A percentile compares a stretch with the other conserved stretches of the same genome.
These are phyloP conservation scores for Lactarius evosmus DNA, from an alignment of 768 basidiomycete genomes.

Conservation along the genomic window DNA sequence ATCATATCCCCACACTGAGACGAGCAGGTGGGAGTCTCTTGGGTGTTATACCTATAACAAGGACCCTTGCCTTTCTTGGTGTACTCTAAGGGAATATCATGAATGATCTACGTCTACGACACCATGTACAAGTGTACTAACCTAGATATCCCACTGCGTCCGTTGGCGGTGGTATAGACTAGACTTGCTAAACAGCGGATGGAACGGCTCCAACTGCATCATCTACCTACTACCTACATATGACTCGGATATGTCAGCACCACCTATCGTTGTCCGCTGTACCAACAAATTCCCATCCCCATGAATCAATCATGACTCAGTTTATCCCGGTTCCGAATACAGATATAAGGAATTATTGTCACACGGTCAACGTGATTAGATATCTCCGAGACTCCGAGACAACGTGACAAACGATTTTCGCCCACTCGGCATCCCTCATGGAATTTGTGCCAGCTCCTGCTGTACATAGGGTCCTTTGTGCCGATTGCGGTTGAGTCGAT, in stretches of 20 bases:
- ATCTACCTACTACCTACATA: conserved; percentile 9
- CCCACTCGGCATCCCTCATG: conserved; percentile 54
- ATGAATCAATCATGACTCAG: conserved; percentile 12
- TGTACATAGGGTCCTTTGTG: conserved; percentile 81
- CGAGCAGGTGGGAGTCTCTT: conserved; percentile 1
- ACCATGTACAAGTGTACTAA: conserved; percentile 17
- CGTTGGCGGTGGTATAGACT: conserved; percentile 18
- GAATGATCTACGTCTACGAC: conserved; percentile 1
- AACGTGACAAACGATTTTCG: conserved; percentile 13
- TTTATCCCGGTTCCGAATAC: conserved; percentile 9
- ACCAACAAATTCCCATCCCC: not conserved
- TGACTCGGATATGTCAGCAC: not conserved
- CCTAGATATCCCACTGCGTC: conserved; percentile 17
- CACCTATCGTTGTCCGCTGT: not conserved
- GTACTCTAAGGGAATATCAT: conserved; percentile 6
- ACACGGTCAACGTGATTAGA: conserved; percentile 8
- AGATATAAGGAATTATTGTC: conserved; percentile 2
- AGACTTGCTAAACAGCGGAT: conserved; percentile 15
- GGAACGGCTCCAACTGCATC: not conserved
- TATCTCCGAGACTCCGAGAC: not conserved
- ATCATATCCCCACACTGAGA: not conserved
- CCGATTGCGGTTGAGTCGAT: conserved; percentile 69
- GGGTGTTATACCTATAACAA: not conserved
- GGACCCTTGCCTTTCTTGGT: not conserved
- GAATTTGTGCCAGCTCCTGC: conserved; percentile 75